These are phyloP conservation scores for Hymenoscyphus albidus DNA, from an alignment of 2,329 filamentous ascomycete species.

Conservation along the genomic window DNA sequence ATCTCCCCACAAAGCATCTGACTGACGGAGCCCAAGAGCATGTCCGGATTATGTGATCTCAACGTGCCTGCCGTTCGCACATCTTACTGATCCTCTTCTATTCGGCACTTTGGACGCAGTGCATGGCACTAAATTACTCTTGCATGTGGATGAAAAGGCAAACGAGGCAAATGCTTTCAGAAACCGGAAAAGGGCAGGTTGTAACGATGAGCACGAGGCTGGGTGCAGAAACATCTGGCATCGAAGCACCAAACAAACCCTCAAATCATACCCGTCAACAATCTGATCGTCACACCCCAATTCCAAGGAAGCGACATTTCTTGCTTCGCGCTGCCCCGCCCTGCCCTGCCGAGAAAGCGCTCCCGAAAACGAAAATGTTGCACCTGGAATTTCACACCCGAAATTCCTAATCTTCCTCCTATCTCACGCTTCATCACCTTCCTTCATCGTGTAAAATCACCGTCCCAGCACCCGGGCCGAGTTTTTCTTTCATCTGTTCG, in stretches of 20 bases:
- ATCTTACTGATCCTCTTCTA: background rate
- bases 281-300: background rate
- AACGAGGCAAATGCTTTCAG: background rate
- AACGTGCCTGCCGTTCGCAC: background rate
- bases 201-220: constrained; percentile 1
- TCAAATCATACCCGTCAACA: background rate
- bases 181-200: background rate
- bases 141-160: background rate
- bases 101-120: background rate
- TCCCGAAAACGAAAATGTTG: background rate
- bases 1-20: background rate
- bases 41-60: background rate
- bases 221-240: background rate
- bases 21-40: background rate
- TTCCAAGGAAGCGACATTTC: no score
- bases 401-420: background rate
- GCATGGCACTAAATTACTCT: background rate
- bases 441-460: background rate
- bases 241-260: background rate
- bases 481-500: background rate
- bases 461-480: background rate
- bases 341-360: background rate
- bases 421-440: background rate
- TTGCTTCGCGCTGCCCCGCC: no score
- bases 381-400: background rate